phyloP scores from a whole-genome alignment of 2,329 filamentous ascomycete genomes.

The Xylariaceae sp. region DNA sequence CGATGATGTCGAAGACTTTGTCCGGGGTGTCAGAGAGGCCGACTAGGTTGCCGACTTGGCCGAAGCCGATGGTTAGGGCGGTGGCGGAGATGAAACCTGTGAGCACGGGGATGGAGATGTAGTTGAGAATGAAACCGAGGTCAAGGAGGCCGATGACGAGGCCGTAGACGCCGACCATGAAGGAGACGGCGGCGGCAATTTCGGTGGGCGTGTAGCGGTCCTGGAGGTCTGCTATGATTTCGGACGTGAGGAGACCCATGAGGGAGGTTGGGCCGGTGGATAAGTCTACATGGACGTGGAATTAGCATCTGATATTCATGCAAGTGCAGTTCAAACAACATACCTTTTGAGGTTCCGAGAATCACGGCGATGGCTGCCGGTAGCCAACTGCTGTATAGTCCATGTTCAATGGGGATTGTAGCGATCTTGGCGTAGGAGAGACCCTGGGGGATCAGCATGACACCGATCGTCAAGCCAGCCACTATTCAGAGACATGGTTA shows the following conservation, averaged over 20 bases:
- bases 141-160: conserved; percentile 56
- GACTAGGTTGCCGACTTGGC: conserved; percentile 58
- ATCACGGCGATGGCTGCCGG: conserved; percentile 53
- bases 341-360: conserved; percentile 58
- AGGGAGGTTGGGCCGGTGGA: conserved; percentile 61
- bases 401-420: conserved; percentile 55
- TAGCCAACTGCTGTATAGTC: conserved; percentile 55
- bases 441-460: conserved; percentile 57
- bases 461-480: conserved; percentile 55
- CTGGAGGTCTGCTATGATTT: conserved; percentile 51
- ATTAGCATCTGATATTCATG: conserved; percentile 22
- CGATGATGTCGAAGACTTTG: conserved; percentile 52
- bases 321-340: not conserved
- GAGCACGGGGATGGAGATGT: conserved; percentile 59
- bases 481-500: conserved; percentile 30
- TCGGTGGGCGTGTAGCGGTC: conserved; percentile 49
- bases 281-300: conserved; percentile 40
- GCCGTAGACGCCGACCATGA: conserved; percentile 58
- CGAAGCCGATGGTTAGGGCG: conserved; percentile 59
- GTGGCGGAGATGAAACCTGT: conserved; percentile 62
- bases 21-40: conserved; percentile 47
- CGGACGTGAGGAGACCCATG: conserved; percentile 57
- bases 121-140: conserved; percentile 60
- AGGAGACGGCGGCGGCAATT: conserved; percentile 56
- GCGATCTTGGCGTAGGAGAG: conserved; percentile 60